These are phyloP conservation scores for Speleostelium caveatum DNA, from an alignment of 78 protist species.

Conservation along the genomic window DNA sequence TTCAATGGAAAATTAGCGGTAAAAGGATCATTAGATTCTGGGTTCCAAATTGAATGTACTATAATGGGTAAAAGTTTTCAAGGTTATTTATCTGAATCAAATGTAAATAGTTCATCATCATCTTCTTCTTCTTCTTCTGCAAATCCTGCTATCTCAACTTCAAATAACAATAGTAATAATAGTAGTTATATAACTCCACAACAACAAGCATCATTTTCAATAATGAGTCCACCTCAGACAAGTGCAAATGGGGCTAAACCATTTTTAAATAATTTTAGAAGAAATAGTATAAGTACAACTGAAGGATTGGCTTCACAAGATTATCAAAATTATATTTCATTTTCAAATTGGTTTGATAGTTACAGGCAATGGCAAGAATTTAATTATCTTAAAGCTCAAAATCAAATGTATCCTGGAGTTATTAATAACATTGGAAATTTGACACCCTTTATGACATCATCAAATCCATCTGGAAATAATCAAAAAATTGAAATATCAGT, in stretches of 20 bases:
- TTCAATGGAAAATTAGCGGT: conserved; percentile 50
- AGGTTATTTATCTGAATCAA: conserved; percentile 29
- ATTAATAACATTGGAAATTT: background rate
- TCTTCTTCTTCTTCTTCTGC: background rate
- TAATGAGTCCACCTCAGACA: background rate
- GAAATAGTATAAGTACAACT: conserved; percentile 37
- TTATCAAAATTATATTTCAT: background rate
- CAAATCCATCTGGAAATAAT: background rate
- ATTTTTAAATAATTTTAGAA: conserved; percentile 6
- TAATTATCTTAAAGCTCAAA: background rate
- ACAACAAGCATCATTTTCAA: background rate
- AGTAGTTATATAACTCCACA: background rate
- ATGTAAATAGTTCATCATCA: background rate
- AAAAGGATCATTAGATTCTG: conserved; percentile 53
- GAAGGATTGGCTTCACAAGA: conserved; percentile 36
- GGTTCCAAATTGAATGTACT: conserved; percentile 53
- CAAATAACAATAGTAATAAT: background rate
- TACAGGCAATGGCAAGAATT: conserved; percentile 66
- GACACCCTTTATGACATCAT: background rate
- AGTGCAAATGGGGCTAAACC: background rate
- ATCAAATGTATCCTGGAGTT: background rate
- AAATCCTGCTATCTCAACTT: background rate
- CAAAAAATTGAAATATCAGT: background rate
- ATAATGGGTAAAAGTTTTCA: conserved; percentile 44
- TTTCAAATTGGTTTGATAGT: conserved; percentile 33